phyloP scores from a whole-genome alignment of 441 rosid genomes.

The Gossypium aridum region DNA sequence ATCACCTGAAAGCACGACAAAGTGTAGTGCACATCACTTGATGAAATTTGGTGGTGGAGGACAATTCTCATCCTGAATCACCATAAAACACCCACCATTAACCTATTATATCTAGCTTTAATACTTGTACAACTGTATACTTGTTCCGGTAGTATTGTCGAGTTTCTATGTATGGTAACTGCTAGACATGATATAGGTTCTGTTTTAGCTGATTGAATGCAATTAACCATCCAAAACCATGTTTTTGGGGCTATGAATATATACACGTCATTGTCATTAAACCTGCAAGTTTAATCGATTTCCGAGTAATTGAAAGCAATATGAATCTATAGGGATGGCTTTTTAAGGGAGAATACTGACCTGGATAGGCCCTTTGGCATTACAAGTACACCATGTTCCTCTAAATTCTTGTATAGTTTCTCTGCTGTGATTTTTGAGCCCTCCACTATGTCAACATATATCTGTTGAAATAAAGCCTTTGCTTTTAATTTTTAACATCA shows the following conservation, averaged over 20 bases:
- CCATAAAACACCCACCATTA: conserved; percentile 9
- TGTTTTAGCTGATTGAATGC: no score
- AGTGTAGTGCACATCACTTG: conserved; percentile 61
- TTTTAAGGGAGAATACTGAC: conserved; percentile 25
- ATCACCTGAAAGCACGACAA: conserved; percentile 65
- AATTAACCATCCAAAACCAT: no score
- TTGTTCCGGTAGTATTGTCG: not conserved
- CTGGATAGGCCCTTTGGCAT: conserved; percentile 53
- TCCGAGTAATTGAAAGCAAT: not conserved
- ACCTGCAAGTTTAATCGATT: not conserved
- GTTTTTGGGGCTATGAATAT: no score
- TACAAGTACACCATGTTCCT: conserved; percentile 58
- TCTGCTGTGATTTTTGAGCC: conserved; percentile 44
- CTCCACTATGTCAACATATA: conserved; percentile 50
- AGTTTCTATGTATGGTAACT: not conserved
- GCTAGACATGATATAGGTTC: no score
- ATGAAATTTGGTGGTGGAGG: conserved; percentile 79
- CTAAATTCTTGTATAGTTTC: conserved; percentile 54
- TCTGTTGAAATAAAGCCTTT: conserved; percentile 24
- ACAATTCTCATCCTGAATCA: conserved; percentile 73
- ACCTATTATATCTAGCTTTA: not conserved
- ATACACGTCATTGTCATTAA: no score
- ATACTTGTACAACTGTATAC: not conserved
- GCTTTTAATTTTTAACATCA: no score
- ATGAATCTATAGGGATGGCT: not conserved